Evolutionary conservation across 2,329 filamentous ascomycete species (phyloP), one percentile per base, ranked within the genome.

Genomic region (Mollisia scopiformis): DNA sequence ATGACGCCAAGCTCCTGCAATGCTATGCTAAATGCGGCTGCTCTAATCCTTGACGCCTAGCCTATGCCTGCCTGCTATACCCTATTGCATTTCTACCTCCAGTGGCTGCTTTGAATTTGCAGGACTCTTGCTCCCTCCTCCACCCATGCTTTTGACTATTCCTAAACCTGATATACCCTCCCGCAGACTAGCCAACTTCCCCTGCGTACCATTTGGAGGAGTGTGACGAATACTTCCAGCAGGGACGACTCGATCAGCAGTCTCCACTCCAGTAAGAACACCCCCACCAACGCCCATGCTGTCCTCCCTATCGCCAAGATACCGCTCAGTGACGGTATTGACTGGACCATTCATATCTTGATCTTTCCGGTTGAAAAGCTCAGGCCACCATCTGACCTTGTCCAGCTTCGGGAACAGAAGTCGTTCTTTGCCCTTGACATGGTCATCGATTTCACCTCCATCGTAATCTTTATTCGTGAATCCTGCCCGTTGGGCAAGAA

Each of bases 311-410:
- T 39, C 63, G 30, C 59, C 59, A 23, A 72, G 58, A 55, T 73
- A 72, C 41, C 61, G 59, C 49, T 73, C 70, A 2, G 81, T 77
- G 31, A 73, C 82, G 6, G 80, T 78, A 68, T 86, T 81, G 11
- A 86, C 76, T 35, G 83, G 79, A 0, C 85, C 86, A 69, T 99
- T 99, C 94, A 99, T 98, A 74, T 99, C 95, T 57, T 89, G 86
- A 68, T 97, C 92, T 2, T 88, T 88, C 31, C 93, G 86, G 50
- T 92, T 92, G 76, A 97, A 99, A 1, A 89, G 78, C 70, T 95
- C 91, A 66, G 89, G 84, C 95, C 95, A 99, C 95, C 95, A 99
- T 62, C 92, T 85, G n/a, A 95, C 85, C 63, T 96, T 89, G 13
- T 85, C 84, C 1, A 89, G 79, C 2, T 84, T 82, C 0, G 95